Evolutionary conservation across 2,329 filamentous ascomycete species (phyloP).

Genomic region (Elsinoe perseae): DNA sequence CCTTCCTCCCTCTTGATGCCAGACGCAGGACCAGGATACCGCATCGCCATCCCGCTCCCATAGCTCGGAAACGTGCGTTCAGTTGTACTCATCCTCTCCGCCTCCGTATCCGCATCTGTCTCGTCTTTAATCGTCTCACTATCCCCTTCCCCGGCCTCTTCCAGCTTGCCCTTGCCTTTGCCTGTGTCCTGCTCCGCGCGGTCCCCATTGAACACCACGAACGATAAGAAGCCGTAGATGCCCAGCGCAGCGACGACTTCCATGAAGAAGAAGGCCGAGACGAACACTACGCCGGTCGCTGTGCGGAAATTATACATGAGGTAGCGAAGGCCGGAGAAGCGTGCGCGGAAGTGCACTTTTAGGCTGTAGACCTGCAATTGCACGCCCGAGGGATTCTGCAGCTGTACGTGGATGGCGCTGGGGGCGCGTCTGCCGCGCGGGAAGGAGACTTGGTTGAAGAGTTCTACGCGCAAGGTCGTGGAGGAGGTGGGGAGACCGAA

Average conservation of each 20-base stretch:
- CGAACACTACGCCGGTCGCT: slow-evolving; percentile 60
- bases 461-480: slow-evolving; percentile 54
- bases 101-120: slow-evolving; percentile 17
- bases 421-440: slow-evolving; percentile 47
- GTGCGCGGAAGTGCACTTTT: slow-evolving; percentile 61
- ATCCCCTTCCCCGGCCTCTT: no score
- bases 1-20: slow-evolving; percentile 21
- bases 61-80: slow-evolving; percentile 43
- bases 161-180: slow-evolving; percentile 10
- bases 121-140: slow-evolving; percentile 19
- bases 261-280: slow-evolving; percentile 64
- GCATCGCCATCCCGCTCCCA: slow-evolving; percentile 36
- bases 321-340: slow-evolving; percentile 68
- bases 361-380: slow-evolving; percentile 68
- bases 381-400: slow-evolving; percentile 50
- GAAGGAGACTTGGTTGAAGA: slow-evolving; percentile 70
- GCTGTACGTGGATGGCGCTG: slow-evolving; percentile 51
- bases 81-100: slow-evolving; percentile 37
- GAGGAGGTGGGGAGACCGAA: slow-evolving; percentile 58
- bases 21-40: slow-evolving; percentile 17
- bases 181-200: neutral
- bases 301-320: slow-evolving; percentile 80
- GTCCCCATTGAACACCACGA: slow-evolving; percentile 29
- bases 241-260: slow-evolving; percentile 61
- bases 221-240: slow-evolving; percentile 54